Evolutionary conservation across 306 rosid genomes (phyloP).

Genomic region (Dalbergia cultrata): DNA sequence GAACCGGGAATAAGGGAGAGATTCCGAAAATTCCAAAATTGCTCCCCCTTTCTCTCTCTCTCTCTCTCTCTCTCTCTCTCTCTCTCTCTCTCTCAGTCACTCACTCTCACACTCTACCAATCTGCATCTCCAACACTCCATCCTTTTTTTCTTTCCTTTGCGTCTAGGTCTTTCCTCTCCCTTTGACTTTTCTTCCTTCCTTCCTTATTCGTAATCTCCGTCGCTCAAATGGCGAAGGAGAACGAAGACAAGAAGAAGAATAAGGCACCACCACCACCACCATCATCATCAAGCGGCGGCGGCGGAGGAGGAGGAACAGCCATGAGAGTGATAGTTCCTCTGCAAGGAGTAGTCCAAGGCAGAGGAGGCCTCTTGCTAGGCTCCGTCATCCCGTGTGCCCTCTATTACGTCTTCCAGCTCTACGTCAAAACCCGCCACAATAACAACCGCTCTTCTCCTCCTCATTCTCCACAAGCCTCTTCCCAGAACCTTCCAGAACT

Average conservation of each 20-base stretch:
- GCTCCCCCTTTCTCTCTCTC: too few relatives aligned
- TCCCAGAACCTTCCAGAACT: constrained; percentile 43
- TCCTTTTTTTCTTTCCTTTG: neutral
- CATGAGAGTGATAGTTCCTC: constrained; percentile 94
- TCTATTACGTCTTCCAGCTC: constrained; percentile 83
- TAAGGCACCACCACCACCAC: neutral
- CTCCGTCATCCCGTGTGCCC: constrained; percentile 91
- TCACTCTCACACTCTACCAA: too few relatives aligned
- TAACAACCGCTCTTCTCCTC: constrained; percentile 24
- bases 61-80: too few relatives aligned
- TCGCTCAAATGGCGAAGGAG: neutral
- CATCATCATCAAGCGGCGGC: neutral
- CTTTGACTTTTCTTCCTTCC: neutral
- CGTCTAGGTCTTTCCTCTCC: neutral
- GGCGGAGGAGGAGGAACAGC: neutral
- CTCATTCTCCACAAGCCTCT: constrained; percentile 35
- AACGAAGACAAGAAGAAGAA: neutral
- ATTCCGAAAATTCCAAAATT: too few relatives aligned
- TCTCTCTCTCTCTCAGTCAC: too few relatives aligned
- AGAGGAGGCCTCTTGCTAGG: constrained; percentile 87
- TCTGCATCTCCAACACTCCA: neutral
- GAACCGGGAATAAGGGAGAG: too few relatives aligned
- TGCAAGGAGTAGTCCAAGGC: constrained; percentile 94
- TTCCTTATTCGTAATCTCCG: neutral
- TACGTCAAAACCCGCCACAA: constrained; percentile 65